These are phyloP conservation scores for Bolboschoenoplectus hybrid DNA, from an alignment of 202 grass and related monocot species.

Conservation along the genomic window DNA sequence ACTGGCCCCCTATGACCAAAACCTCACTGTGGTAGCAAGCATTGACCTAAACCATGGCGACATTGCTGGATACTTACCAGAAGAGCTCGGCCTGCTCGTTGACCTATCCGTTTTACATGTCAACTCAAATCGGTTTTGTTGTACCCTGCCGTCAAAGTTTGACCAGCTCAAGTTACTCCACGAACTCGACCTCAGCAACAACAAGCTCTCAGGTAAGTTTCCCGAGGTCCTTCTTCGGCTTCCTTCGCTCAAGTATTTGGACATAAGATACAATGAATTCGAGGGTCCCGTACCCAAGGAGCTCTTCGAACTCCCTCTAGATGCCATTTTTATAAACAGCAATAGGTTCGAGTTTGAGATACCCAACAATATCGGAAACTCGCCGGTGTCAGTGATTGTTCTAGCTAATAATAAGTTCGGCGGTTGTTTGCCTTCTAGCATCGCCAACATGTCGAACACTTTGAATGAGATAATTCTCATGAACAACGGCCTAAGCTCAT, in stretches of 20 bases:
- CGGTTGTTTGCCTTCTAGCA: conserved; percentile 58
- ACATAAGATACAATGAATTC: conserved; percentile 86
- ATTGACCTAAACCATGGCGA: conserved; percentile 82
- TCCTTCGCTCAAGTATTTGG: conserved; percentile 64
- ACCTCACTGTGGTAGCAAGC: conserved; percentile 56
- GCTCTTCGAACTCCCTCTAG: conserved; percentile 67
- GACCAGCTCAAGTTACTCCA: conserved; percentile 51
- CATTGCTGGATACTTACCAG: conserved; percentile 72
- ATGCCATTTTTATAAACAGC: conserved; percentile 89
- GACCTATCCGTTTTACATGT: conserved; percentile 78
- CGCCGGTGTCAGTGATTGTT: conserved; percentile 68
- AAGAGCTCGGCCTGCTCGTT: conserved; percentile 61
- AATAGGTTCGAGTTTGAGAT: conserved; percentile 63
- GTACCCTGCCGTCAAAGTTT: conserved; percentile 45
- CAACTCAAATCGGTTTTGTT: conserved; percentile 92
- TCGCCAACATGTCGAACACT: conserved; percentile 70
- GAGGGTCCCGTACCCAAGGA: conserved; percentile 60
- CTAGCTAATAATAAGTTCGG: conserved; percentile 66
- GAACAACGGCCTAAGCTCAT: conserved; percentile 61
- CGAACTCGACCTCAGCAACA: conserved; percentile 97
- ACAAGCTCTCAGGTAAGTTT: conserved; percentile 63
- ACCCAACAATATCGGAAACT: conserved; percentile 75
- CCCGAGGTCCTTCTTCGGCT: conserved; percentile 58
- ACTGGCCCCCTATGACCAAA: conserved; percentile 9
- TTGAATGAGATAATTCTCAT: conserved; percentile 84